A percentile compares a stretch with the other conserved stretches of the same genome.
These are phyloP conservation scores for Penicillium alfredii DNA, from an alignment of 495 filamentous ascomycete species.

Conservation along the genomic window DNA sequence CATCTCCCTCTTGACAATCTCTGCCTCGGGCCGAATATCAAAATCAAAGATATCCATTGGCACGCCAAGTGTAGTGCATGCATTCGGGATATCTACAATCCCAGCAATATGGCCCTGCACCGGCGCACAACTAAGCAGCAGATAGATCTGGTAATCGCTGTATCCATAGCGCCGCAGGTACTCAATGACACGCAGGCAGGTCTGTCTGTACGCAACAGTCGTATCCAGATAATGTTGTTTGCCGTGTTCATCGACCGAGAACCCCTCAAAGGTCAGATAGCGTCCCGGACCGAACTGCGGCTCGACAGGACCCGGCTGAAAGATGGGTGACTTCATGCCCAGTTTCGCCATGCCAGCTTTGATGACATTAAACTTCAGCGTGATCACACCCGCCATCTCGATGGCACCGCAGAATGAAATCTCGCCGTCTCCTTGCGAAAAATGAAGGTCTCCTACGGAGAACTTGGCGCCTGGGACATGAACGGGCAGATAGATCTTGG, in stretches of 20 bases:
- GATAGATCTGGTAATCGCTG: conserved; percentile 78
- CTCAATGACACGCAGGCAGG: conserved; percentile 74
- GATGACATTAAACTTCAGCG: conserved; percentile 83
- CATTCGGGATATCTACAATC: conserved; percentile 80
- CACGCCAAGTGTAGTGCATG: conserved; percentile 83
- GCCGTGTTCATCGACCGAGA: conserved; percentile 84
- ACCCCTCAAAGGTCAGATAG: conserved; percentile 90
- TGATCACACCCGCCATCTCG: conserved; percentile 93
- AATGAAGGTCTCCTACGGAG: conserved; percentile 87
- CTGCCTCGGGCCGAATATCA: conserved; percentile 69
- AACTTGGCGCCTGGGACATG: conserved; percentile 86
- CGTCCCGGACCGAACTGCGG: conserved; percentile 83
- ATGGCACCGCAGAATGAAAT: conserved; percentile 96
- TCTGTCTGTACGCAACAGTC: conserved; percentile 87
- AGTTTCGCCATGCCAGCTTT: conserved; percentile 73
- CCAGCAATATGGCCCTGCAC: conserved; percentile 93
- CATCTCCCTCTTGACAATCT: conserved; percentile 62
- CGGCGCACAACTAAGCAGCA: conserved; percentile 82
- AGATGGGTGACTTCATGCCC: conserved; percentile 81
- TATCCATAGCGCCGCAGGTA: conserved; percentile 80
- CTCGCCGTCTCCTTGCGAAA: conserved; percentile 87
- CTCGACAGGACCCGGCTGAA: conserved; percentile 85
- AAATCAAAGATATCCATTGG: conserved; percentile 97
- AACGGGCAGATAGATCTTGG: conserved; percentile 84
- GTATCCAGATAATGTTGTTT: conserved; percentile 94